Evolutionary conservation across 768 basidiomycete species (phyloP).

Genomic region (Coprinellus micaceus): DNA sequence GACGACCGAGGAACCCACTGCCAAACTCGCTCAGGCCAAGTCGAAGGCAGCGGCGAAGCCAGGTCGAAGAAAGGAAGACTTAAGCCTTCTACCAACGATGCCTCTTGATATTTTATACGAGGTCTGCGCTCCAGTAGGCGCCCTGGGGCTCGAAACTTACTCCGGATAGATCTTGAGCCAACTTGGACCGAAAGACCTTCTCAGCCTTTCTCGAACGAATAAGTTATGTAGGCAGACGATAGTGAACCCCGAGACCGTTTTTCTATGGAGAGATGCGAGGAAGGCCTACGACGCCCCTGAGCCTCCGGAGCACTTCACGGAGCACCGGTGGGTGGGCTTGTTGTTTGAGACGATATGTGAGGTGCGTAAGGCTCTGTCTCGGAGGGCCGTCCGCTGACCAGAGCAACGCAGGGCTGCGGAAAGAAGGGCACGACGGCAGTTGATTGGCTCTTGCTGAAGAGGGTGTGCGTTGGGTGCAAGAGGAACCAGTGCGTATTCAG

Average conservation of each 20-base stretch:
- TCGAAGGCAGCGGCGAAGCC: neutral
- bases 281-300: neutral
- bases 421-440: constrained; percentile 14
- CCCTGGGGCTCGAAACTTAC: neutral
- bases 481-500: constrained; percentile 21
- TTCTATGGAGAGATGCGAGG: neutral
- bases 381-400: neutral
- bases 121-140: neutral
- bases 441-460: constrained; percentile 24
- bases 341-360: neutral
- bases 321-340: neutral
- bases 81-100: neutral
- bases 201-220: neutral
- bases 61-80: neutral
- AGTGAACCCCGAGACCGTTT: neutral
- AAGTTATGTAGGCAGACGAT: neutral
- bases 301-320: neutral
- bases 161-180: neutral
- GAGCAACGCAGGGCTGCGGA: constrained; percentile 15
- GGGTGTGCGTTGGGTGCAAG: constrained; percentile 25
- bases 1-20: too few relatives aligned
- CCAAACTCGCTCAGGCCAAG: too few relatives aligned
- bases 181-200: neutral
- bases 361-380: neutral
- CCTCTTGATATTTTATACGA: neutral